These are phyloP conservation scores for Inga laurina DNA, from an alignment of 306 rosid species.

Conservation along the genomic window DNA sequence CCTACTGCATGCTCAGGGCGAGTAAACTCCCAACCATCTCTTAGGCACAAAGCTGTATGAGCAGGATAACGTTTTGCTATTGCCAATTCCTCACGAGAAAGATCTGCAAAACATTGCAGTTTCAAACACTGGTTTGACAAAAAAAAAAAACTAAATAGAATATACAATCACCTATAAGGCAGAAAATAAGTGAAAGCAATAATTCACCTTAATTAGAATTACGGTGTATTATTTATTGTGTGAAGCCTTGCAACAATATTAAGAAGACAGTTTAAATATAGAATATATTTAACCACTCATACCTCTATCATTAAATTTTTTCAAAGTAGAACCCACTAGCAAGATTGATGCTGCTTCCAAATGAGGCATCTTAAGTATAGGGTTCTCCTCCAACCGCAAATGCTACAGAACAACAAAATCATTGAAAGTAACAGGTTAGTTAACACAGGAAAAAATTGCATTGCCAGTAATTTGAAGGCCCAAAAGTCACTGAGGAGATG, in stretches of 20 bases:
- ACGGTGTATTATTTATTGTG: slow-evolving; percentile 5
- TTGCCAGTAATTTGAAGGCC: not conserved
- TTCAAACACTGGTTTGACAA: slow-evolving; percentile 26
- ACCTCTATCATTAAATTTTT: slow-evolving; percentile 98
- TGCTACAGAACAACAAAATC: slow-evolving; percentile 61
- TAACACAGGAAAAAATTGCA: not conserved
- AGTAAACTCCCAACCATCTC: slow-evolving; percentile 97
- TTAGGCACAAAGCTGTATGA: slow-evolving; percentile 80
- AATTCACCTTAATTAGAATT: not conserved
- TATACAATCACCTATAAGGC: slow-evolving; percentile 10
- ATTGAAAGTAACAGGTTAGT: slow-evolving; percentile 28
- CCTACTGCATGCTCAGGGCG: slow-evolving; percentile 78
- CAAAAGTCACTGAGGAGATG: not conserved
- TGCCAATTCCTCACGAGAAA: slow-evolving; percentile 70
- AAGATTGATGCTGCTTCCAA: slow-evolving; percentile 94
- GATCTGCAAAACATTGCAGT: slow-evolving; percentile 62
- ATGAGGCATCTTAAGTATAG: slow-evolving; percentile 90
- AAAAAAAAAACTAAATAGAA: slow-evolving; percentile 16
- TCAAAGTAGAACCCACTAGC: slow-evolving; percentile 92
- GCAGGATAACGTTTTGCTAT: slow-evolving; percentile 87
- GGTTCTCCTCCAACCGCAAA: slow-evolving; percentile 97
- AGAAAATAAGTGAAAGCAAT: slow-evolving; percentile 19
- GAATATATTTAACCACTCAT: slow-evolving; percentile 15
- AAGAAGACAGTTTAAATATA: slow-evolving; percentile 24
- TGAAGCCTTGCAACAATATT: slow-evolving; percentile 8